These are phyloP conservation scores for Mycena haematopus DNA, from an alignment of 768 basidiomycete species.

Conservation along the genomic window DNA sequence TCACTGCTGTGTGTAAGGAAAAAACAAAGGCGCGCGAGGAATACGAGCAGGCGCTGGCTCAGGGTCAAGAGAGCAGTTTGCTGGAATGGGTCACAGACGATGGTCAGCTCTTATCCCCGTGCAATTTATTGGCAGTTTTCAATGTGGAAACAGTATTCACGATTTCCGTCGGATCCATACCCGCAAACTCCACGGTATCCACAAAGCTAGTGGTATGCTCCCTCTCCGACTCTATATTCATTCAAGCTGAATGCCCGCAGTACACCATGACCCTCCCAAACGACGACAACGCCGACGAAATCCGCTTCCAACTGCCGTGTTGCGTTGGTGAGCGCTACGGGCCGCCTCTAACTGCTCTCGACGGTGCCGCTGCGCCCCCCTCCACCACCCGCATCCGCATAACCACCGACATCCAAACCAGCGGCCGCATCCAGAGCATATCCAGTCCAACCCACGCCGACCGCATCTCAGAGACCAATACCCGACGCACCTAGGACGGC, in stretches of 20 bases:
- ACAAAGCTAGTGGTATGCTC: constrained; percentile 50
- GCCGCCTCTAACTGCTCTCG: constrained; percentile 45
- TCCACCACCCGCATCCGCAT: constrained; percentile 47
- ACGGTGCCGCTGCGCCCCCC: constrained; percentile 36
- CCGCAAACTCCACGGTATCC: constrained; percentile 46
- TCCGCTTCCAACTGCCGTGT: constrained; percentile 62
- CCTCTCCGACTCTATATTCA: neutral
- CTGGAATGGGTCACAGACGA: constrained; percentile 59
- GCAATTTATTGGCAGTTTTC: neutral
- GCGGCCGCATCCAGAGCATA: constrained; percentile 47
- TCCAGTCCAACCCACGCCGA: constrained; percentile 51
- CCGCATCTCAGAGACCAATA: constrained; percentile 44
- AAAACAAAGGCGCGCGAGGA: constrained; percentile 48
- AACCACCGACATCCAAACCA: constrained; percentile 54
- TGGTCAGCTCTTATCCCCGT: constrained; percentile 41
- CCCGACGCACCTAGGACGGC: constrained; percentile 39
- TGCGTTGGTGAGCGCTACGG: constrained; percentile 61
- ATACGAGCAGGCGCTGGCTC: constrained; percentile 46
- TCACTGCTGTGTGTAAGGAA: constrained; percentile 57
- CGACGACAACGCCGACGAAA: constrained; percentile 52
- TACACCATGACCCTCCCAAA: constrained; percentile 61
- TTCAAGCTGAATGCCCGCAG: constrained; percentile 36
- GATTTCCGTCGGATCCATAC: constrained; percentile 63
- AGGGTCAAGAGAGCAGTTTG: constrained; percentile 51
- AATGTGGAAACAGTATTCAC: constrained; percentile 51